A percentile compares a stretch with the other conserved stretches of the same genome.
These are phyloP conservation scores for Fusarium penzigii DNA, from an alignment of 2,329 filamentous ascomycete species.

Conservation along the genomic window DNA sequence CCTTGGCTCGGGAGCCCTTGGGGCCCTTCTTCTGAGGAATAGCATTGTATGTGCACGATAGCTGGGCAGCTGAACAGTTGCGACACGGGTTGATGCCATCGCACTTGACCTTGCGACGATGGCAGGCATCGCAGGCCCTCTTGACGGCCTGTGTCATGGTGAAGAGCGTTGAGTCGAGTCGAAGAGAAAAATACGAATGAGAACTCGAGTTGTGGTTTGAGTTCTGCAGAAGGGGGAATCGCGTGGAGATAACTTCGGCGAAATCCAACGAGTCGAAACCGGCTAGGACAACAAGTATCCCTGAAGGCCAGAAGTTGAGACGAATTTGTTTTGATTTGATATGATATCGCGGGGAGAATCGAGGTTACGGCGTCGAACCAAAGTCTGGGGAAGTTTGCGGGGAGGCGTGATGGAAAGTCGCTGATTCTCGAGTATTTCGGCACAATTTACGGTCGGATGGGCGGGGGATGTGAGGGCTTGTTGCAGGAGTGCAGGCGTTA, in stretches of 20 bases:
- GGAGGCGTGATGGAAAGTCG: conserved; percentile 22
- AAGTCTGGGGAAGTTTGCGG: conserved; percentile 35
- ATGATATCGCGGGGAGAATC: conserved; percentile 10
- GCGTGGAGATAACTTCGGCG: conserved; percentile 4
- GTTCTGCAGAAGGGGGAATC: conserved; percentile 8
- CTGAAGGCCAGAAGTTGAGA: too few species aligned
- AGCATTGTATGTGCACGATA: conserved; percentile 73
- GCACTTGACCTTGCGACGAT: conserved; percentile 74
- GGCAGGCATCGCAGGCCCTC: conserved; percentile 71
- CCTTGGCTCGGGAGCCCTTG: conserved; percentile 72
- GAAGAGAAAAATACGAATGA: not conserved
- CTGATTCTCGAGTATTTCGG: conserved; percentile 25
- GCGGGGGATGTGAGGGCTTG: conserved; percentile 18
- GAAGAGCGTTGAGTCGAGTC: conserved; percentile 11
- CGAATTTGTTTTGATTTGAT: too few species aligned
- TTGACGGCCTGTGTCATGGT: conserved; percentile 53
- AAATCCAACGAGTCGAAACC: conserved; percentile 2
- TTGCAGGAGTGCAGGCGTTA: conserved; percentile 36
- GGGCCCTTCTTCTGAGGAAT: conserved; percentile 77
- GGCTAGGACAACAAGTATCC: too few species aligned
- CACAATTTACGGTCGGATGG: conserved; percentile 21
- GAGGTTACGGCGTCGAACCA: conserved; percentile 17
- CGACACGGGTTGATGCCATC: conserved; percentile 70
- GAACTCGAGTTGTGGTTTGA: conserved; percentile 4
- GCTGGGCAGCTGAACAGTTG: conserved; percentile 67